A percentile compares a stretch with the other conserved stretches of the same genome.
These are phyloP conservation scores for Cutaneotrichosporon cavernicola DNA, from an alignment of 1,284 basidiomycete genomes.

Conservation along the genomic window DNA sequence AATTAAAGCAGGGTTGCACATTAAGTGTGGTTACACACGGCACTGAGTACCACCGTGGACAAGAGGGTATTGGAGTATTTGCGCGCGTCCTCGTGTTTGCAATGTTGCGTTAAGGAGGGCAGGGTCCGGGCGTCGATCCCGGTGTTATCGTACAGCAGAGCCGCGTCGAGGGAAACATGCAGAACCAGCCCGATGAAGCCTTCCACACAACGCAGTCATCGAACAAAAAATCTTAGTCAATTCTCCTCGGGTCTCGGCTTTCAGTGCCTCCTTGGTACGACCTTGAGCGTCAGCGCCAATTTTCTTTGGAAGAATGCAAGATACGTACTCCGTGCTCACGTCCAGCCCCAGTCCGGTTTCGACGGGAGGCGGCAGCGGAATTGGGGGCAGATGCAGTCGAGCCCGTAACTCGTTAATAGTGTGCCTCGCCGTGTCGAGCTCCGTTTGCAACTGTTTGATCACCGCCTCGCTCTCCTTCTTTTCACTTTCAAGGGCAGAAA, in stretches of 20 bases:
- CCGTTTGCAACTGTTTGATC: conserved; percentile 24
- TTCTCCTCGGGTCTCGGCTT: conserved; percentile 3
- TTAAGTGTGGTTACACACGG: not conserved
- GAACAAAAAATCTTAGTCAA: not conserved
- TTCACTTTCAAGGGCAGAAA: conserved; percentile 18
- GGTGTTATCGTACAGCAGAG: not conserved
- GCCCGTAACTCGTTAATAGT: conserved; percentile 41
- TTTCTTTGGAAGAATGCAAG: not conserved
- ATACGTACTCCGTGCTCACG: conserved; percentile 11
- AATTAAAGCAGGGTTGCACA: not conserved
- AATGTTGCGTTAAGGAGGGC: not conserved
- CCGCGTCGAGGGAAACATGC: not conserved
- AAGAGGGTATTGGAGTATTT: not conserved
- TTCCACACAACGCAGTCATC: not conserved
- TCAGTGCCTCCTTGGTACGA: not conserved
- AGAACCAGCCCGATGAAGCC: not conserved
- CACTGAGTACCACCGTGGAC: too few species aligned
- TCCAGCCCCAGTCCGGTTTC: conserved; percentile 5
- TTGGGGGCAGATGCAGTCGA: conserved; percentile 26
- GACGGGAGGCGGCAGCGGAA: conserved; percentile 17
- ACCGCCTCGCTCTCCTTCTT: conserved; percentile 33
- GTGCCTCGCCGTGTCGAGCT: conserved; percentile 30
- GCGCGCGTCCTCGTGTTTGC: not conserved
- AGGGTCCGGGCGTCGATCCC: not conserved
- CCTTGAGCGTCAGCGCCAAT: not conserved